Evolutionary conservation across 2,329 filamentous ascomycete species (phyloP), one percentile per base, ranked within the genome.

Genomic region (Ophidiomyces ophidiicola): DNA sequence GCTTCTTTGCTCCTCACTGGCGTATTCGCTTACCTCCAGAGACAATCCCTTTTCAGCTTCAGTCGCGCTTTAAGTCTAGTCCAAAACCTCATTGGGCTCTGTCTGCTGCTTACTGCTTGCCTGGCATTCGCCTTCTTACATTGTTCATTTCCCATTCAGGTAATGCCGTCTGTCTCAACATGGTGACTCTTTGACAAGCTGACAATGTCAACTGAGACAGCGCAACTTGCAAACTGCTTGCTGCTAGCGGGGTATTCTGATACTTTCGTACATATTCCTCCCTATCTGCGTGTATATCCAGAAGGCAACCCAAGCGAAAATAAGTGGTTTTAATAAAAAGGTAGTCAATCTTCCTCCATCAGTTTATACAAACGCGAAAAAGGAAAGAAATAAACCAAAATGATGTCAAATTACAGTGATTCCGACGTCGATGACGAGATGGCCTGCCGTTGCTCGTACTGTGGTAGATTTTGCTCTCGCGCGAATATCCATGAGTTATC

Each of bases 361-460:
- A 15, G 15, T 23, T 35, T 25, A n/a, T 23, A 3, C 2, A 35
- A 23, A n/a, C 19, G 19, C 12, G 10, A 31, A n/a, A 2, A 6
- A 36, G n/a, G 24, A 36, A 36, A 40, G 35, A 43, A 41, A 36
- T 23, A 12, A 33, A 42, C 40, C 23, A 33, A 39, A 46, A 35
- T 34, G 32, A 46, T 46, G 44, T 43, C 36, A 36, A 42, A 46
- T 33, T 43, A 29, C 30, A 48, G 46, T 39, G 42, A 39, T n/a
- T 40, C 40, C 25, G 42, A 45, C 28, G 24, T 40, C 23, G 36
- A 45, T 36, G 38, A 46, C 31, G 30, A 37, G 18, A 46, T 46
- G 44, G 39, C 18, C 32, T 19, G 29, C 31, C 47, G 47, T 23
- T 49, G 47, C 33, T 36, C 34, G n/a, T 47, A 47, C 39, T 49